These are phyloP conservation scores for Amylocystis lapponica DNA, from an alignment of 768 basidiomycete species.

Conservation along the genomic window DNA sequence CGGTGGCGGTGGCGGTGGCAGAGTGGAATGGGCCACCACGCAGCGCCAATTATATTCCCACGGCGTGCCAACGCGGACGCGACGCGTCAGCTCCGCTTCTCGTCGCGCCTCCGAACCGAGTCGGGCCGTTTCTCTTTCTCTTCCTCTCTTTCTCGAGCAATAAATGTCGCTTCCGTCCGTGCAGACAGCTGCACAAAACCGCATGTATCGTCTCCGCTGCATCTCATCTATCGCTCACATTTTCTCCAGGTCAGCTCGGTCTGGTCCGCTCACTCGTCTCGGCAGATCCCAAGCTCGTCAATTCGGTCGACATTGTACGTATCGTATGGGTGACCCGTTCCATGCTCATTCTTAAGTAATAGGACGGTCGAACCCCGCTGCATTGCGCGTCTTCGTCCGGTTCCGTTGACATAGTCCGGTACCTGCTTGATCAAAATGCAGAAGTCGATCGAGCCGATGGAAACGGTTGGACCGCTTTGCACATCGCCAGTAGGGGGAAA, in stretches of 20 bases:
- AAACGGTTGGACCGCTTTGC: conserved; percentile 73
- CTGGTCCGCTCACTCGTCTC: conserved; percentile 61
- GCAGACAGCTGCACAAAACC: conserved; percentile 69
- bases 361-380: conserved; percentile 80
- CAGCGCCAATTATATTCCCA: neutral
- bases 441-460: conserved; percentile 63
- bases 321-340: neutral
- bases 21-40: neutral
- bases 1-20: conserved; percentile 1
- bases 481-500: conserved; percentile 58
- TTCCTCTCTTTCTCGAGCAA: neutral
- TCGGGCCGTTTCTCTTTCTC: neutral
- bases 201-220: conserved; percentile 27
- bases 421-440: conserved; percentile 64
- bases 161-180: conserved; percentile 2
- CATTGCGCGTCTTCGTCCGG: conserved; percentile 83
- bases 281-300: conserved; percentile 56
- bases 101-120: neutral
- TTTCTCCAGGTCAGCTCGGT: conserved; percentile 54
- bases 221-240: neutral
- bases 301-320: conserved; percentile 58
- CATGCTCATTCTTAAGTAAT: neutral
- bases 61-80: conserved; percentile 1
- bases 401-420: conserved; percentile 57
- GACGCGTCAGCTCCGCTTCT: conserved; percentile 1